Percentiles rank a stretch among this genome's conserved stretches.
These are phyloP conservation scores for Melianthus villosus DNA, from an alignment of 441 rosid genomes.

Conservation along the genomic window DNA sequence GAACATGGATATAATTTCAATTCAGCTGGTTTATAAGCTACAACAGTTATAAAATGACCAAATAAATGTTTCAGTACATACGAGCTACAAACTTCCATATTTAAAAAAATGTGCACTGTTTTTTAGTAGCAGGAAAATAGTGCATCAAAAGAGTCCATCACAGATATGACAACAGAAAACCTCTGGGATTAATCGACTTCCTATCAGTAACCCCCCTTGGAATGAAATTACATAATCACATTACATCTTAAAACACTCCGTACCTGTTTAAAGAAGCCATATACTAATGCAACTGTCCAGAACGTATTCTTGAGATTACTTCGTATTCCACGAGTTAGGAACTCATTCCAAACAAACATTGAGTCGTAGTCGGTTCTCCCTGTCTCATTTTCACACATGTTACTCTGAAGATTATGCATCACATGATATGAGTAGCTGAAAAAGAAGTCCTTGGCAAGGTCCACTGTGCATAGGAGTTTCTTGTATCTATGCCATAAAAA, in stretches of 20 bases:
- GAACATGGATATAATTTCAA: too few relatives aligned
- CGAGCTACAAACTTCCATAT: too few relatives aligned
- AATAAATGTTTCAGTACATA: too few relatives aligned
- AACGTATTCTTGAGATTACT: slow-evolving; percentile 64
- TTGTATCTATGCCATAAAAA: slow-evolving; percentile 58
- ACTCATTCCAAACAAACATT: slow-evolving; percentile 99
- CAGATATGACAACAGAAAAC: too few relatives aligned
- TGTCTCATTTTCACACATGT: slow-evolving; percentile 49
- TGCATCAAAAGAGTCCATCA: too few relatives aligned
- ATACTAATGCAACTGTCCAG: slow-evolving; percentile 94
- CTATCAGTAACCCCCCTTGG: too few relatives aligned
- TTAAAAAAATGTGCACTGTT: too few relatives aligned
- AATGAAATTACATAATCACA: neutral
- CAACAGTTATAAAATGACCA: too few relatives aligned
- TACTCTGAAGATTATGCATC: slow-evolving; percentile 86
- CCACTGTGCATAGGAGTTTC: slow-evolving; percentile 80
- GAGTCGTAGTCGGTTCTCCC: slow-evolving; percentile 67
- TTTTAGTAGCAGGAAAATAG: too few relatives aligned
- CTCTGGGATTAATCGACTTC: too few relatives aligned
- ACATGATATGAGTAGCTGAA: slow-evolving; percentile 92
- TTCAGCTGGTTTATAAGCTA: too few relatives aligned
- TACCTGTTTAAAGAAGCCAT: slow-evolving; percentile 97
- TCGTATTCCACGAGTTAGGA: slow-evolving; percentile 77
- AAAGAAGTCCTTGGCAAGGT: slow-evolving; percentile 94
- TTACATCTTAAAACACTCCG: neutral